Conservation (phyloP, 2,329 filamentous ascomycete genomes). For the Beauveria pseudobassiana region DNA sequence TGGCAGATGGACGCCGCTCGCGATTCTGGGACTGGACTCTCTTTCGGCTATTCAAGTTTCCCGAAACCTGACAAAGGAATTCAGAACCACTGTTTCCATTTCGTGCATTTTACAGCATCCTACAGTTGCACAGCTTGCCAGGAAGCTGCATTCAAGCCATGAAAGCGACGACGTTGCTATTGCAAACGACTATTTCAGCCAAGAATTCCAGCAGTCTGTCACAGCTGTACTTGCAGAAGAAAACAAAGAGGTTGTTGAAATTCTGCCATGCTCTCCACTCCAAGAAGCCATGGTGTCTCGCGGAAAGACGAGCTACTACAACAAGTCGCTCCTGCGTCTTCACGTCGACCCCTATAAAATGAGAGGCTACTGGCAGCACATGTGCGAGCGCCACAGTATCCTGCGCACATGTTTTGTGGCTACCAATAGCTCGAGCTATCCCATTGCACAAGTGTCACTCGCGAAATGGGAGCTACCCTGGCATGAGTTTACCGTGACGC, state of each 20-base stretch:
- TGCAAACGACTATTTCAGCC: constrained; percentile 20
- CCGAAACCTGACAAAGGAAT: constrained; percentile 40
- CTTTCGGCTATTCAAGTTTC: constrained; percentile 70
- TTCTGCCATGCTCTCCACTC: constrained; percentile 77
- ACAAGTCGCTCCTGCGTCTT: constrained; percentile 60
- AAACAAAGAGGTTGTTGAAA: constrained; percentile 35
- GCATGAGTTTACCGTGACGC: constrained; percentile 26
- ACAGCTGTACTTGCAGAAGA: constrained; percentile 23
- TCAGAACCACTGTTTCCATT: constrained; percentile 49
- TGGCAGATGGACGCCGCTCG: constrained; percentile 61
- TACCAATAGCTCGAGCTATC: constrained; percentile 51
- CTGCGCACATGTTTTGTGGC: constrained; percentile 68
- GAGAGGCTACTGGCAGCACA: constrained; percentile 51
- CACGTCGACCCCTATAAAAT: constrained; percentile 42
- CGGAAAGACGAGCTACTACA: constrained; percentile 56
- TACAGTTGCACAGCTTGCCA: constrained; percentile 55
- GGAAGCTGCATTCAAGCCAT: constrained; percentile 14
- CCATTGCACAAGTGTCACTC: constrained; percentile 68
- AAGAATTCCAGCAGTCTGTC: constrained; percentile 20
- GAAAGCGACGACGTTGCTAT: neutral
- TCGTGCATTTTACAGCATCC: constrained; percentile 63
- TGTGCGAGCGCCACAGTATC: constrained; percentile 64
- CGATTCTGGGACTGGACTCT: constrained; percentile 74
- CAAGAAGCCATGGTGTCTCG: constrained; percentile 78
- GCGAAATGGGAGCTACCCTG: constrained; percentile 34